Evolutionary conservation across 768 basidiomycete species (phyloP).

Genomic region (Tulasnella sp.): DNA sequence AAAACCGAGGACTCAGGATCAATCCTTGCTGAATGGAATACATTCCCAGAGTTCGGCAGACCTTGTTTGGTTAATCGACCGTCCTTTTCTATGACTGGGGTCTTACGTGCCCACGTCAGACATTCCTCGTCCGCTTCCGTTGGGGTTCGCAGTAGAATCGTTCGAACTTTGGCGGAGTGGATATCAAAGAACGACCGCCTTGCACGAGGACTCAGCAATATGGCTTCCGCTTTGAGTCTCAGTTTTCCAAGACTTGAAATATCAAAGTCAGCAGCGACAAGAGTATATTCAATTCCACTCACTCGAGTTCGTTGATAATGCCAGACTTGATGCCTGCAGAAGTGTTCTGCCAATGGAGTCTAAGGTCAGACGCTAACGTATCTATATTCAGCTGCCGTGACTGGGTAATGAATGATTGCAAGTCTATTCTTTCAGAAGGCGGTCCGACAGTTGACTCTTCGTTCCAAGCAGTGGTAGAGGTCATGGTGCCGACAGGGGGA

Average conservation of each 20-base stretch:
- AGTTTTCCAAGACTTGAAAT: neutral
- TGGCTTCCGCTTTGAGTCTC: neutral
- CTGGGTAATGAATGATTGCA: constrained; percentile 35
- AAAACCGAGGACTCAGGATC: neutral
- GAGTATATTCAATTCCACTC: neutral
- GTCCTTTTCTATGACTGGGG: neutral
- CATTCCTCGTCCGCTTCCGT: neutral
- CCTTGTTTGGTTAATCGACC: neutral
- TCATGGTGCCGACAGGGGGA: neutral
- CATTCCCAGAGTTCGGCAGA: constrained; percentile 32
- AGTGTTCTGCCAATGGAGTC: constrained; percentile 9
- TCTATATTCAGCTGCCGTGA: neutral
- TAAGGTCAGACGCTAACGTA: no score
- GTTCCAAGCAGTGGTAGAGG: neutral
- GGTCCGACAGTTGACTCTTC: constrained; percentile 31
- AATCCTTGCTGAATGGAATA: constrained; percentile 32
- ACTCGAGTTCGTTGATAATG: constrained; percentile 16
- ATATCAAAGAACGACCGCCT: neutral
- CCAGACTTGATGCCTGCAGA: neutral
- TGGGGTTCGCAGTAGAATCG: neutral
- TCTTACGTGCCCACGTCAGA: neutral
- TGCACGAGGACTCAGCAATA: neutral
- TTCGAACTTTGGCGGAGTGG: neutral
- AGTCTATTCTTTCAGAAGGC: constrained; percentile 42
- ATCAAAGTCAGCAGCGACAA: neutral